Evolutionary conservation across 2,329 filamentous ascomycete species (phyloP).

Genomic region (Colletotrichum viniferum): DNA sequence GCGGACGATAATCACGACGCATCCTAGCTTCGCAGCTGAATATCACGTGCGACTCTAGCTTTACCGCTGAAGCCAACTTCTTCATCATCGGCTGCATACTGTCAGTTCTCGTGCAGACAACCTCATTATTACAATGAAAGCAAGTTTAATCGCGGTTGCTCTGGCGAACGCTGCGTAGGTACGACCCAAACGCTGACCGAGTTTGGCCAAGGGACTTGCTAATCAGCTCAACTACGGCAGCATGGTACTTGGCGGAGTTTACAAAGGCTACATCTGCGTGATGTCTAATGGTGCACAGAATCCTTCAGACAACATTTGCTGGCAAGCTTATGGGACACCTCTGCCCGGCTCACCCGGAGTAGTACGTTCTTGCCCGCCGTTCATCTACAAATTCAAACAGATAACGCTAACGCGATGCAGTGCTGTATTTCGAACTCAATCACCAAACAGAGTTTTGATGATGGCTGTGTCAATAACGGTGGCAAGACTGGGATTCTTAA

Average conservation of each 20-base stretch:
- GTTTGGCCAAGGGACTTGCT: not conserved
- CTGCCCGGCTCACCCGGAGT: not conserved
- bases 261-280: not conserved
- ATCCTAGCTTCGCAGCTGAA: not conserved
- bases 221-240: not conserved
- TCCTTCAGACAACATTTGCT: not conserved
- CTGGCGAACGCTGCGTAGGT: not conserved
- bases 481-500: not conserved
- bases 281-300: not conserved
- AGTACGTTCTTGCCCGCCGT: not conserved
- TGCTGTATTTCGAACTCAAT: not conserved
- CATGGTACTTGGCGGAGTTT: not conserved
- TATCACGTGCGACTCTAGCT: not conserved
- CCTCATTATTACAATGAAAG: not conserved
- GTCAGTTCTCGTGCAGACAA: not conserved
- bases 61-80: not conserved
- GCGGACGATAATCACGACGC: not conserved
- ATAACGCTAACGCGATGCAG: not conserved
- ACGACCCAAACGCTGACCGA: not conserved
- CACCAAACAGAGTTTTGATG: not conserved
- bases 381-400: not conserved
- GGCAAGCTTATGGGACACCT: not conserved
- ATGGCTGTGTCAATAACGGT: not conserved
- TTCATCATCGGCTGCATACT: not conserved
- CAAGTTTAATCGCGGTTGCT: not conserved